These are phyloP conservation scores for Diaporthe helianthi DNA, from an alignment of 2,329 filamentous ascomycete genomes.

Conservation along the genomic window DNA sequence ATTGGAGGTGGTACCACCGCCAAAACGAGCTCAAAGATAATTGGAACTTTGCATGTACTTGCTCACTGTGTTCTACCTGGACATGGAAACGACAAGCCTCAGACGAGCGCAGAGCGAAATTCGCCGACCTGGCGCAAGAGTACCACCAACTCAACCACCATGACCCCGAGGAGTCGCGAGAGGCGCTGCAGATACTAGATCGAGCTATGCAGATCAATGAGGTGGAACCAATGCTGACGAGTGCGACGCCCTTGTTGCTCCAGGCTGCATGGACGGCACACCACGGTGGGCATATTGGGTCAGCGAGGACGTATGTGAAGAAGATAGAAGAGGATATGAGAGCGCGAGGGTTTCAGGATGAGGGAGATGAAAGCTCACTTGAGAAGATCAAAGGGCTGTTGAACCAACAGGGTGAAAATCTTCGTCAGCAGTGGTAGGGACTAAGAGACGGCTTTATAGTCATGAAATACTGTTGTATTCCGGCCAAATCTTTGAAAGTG, in stretches of 20 bases:
- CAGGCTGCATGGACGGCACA: slow-evolving; percentile 12
- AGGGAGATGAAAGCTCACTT: background rate
- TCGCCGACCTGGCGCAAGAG: background rate
- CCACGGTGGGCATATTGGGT: background rate
- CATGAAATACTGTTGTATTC: background rate
- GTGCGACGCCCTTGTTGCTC: background rate
- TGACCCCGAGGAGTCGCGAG: background rate
- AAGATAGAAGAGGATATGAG: background rate
- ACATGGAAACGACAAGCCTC: background rate
- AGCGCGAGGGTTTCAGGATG: background rate
- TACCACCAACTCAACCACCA: background rate
- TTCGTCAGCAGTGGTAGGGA: background rate
- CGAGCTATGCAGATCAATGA: background rate
- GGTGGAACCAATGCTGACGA: slow-evolving; percentile 10
- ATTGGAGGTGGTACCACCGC: background rate
- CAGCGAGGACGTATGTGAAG: background rate
- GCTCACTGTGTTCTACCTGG: background rate
- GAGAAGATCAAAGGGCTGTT: background rate
- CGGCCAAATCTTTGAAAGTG: background rate
- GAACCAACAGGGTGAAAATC: background rate
- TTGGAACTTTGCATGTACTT: slow-evolving; percentile 10
- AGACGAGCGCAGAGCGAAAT: background rate
- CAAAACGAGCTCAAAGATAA: background rate
- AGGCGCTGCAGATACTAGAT: background rate
- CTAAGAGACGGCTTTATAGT: background rate